A percentile compares a stretch with the other conserved stretches of the same genome.
These are phyloP conservation scores for Xylaria intraflava DNA, from an alignment of 495 filamentous ascomycete genomes.

Conservation along the genomic window DNA sequence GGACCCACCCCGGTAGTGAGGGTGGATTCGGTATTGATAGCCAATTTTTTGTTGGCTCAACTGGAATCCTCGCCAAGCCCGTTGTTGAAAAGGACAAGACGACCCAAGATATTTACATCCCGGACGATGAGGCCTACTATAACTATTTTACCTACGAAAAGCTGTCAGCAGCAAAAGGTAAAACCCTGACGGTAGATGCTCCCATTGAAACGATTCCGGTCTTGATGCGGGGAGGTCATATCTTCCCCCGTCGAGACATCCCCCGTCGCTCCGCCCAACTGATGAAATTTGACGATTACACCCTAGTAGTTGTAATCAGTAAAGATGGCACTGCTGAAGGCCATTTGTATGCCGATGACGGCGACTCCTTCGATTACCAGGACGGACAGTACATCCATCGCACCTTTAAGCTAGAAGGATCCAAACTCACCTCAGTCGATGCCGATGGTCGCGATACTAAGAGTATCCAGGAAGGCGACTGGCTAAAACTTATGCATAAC, in stretches of 20 bases:
- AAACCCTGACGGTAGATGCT: conserved; percentile 59
- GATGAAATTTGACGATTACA: conserved; percentile 94
- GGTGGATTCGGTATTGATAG: conserved; percentile 80
- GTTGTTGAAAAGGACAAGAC: conserved; percentile 68
- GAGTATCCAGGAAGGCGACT: conserved; percentile 61
- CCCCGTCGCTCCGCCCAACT: conserved; percentile 77
- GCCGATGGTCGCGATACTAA: conserved; percentile 46
- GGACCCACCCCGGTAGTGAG: conserved; percentile 82
- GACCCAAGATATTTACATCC: conserved; percentile 74
- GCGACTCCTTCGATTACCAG: conserved; percentile 84
- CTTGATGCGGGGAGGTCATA: conserved; percentile 85
- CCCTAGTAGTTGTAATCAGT: conserved; percentile 71
- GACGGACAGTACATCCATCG: conserved; percentile 81
- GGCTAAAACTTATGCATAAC: conserved; percentile 64
- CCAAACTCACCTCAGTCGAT: conserved; percentile 46
- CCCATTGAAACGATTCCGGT: conserved; percentile 81
- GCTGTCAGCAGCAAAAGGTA: conserved; percentile 59
- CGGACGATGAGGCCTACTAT: conserved; percentile 82
- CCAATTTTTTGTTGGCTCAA: conserved; percentile 83
- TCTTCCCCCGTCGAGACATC: conserved; percentile 82
- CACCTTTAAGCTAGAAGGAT: conserved; percentile 54
- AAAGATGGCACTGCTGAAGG: conserved; percentile 69
- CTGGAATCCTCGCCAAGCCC: conserved; percentile 83
- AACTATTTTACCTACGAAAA: conserved; percentile 84
- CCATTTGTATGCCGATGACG: conserved; percentile 85